Percentiles rank a stretch among this genome's conserved stretches.
These are phyloP conservation scores for Urochloa ruziziensis DNA, from an alignment of 176 grass and related monocot species.

Conservation along the genomic window DNA sequence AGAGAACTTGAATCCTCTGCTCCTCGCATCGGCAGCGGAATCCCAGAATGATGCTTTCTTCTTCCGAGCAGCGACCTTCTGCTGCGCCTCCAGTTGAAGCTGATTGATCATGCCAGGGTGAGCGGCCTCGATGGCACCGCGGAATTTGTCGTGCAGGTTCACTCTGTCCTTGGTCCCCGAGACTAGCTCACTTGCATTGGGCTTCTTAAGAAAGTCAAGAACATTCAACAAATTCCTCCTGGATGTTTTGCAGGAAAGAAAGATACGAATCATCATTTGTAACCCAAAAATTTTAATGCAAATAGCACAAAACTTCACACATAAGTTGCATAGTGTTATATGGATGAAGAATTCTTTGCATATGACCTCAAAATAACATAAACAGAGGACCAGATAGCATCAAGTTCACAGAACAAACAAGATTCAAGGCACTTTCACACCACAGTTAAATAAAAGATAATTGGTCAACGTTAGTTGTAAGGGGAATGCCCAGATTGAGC, in stretches of 20 bases:
- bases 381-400: neutral
- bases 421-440: neutral
- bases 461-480: neutral
- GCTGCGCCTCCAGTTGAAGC: slow-evolving; percentile 58
- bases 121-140: slow-evolving; percentile 52
- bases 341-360: neutral
- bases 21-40: slow-evolving; percentile 58
- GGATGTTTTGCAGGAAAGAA: slow-evolving; percentile 16
- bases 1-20: slow-evolving; percentile 88
- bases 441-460: neutral
- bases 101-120: slow-evolving; percentile 65
- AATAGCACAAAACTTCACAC: neutral
- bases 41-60: slow-evolving; percentile 84
- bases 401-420: neutral
- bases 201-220: slow-evolving; percentile 77
- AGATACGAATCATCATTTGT: neutral
- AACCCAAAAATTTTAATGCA: neutral
- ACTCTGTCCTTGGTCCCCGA: slow-evolving; percentile 85
- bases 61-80: slow-evolving; percentile 62
- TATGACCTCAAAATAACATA: neutral
- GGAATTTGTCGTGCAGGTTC: slow-evolving; percentile 82
- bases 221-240: slow-evolving; percentile 96
- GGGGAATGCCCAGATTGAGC: neutral
- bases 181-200: slow-evolving; percentile 82
- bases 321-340: neutral